phyloP scores from a whole-genome alignment of 1,139 yeast species.

The Magnusiomyces suaveolens region DNA sequence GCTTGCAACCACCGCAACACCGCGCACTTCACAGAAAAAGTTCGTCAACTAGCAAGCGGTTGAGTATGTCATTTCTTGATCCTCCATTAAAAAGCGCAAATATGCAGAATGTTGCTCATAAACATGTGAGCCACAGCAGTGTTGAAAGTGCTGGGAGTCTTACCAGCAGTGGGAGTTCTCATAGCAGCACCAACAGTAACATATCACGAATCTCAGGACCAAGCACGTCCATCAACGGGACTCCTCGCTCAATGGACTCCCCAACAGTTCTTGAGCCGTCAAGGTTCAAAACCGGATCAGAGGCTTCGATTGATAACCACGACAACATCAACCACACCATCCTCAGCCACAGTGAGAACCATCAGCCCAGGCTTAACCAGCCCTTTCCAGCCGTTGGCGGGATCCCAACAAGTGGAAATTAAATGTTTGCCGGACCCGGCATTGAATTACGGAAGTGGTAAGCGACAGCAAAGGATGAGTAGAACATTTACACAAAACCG shows the following conservation, averaged over 20 bases:
- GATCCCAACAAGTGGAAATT: not conserved
- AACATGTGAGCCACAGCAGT: not conserved
- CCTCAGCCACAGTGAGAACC: too few species aligned
- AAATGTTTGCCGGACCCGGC: not conserved
- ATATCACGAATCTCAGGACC: too few species aligned
- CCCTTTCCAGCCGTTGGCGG: too few species aligned
- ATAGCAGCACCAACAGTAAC: not conserved
- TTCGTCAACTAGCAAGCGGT: not conserved
- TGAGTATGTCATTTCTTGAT: slow-evolving; percentile 1
- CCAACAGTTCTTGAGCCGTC: too few species aligned
- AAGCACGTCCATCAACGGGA: too few species aligned
- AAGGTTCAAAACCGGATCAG: too few species aligned
- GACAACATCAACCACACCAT: too few species aligned
- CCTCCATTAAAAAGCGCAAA: not conserved
- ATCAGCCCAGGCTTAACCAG: too few species aligned
- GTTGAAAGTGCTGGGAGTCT: not conserved
- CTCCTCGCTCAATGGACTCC: too few species aligned
- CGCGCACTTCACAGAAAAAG: not conserved
- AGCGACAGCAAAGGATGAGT: not conserved
- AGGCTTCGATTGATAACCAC: too few species aligned
- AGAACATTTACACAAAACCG: too few species aligned
- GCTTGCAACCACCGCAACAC: not conserved
- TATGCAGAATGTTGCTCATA: not conserved
- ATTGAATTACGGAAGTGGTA: not conserved
- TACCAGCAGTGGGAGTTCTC: not conserved